A percentile compares a stretch with the other conserved stretches of the same genome.
Conservation (phyloP, 2,329 filamentous ascomycete species). For the Fusarium odoratissimum region DNA sequence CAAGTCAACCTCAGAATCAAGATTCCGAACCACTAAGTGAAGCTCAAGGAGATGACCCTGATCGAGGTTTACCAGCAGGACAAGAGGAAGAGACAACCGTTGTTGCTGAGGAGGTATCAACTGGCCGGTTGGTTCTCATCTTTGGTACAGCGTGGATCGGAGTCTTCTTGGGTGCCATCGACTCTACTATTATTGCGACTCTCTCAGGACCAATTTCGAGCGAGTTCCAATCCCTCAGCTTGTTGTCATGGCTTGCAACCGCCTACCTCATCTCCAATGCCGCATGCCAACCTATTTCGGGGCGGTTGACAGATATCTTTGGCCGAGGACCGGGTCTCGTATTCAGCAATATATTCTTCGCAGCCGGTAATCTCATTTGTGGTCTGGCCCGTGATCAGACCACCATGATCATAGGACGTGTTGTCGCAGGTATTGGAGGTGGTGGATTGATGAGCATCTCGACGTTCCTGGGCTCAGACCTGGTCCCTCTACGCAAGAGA, state of each 20-base stretch:
- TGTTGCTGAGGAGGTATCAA: slow-evolving; percentile 61
- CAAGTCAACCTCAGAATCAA: slow-evolving; percentile 11
- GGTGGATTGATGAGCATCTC: slow-evolving; percentile 81
- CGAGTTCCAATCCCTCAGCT: slow-evolving; percentile 82
- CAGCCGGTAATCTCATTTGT: slow-evolving; percentile 82
- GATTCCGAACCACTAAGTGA: slow-evolving; percentile 24
- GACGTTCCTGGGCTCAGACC: slow-evolving; percentile 75
- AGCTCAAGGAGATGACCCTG: not conserved
- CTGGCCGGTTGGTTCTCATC: slow-evolving; percentile 63
- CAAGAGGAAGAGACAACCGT: slow-evolving; percentile 59
- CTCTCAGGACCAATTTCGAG: slow-evolving; percentile 85
- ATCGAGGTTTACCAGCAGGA: slow-evolving; percentile 20
- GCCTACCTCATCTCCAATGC: slow-evolving; percentile 91
- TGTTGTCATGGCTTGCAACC: slow-evolving; percentile 89
- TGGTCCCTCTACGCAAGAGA: slow-evolving; percentile 78
- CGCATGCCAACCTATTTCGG: slow-evolving; percentile 85
- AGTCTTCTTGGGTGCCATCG: slow-evolving; percentile 73
- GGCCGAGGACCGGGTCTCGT: slow-evolving; percentile 81
- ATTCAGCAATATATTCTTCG: slow-evolving; percentile 84
- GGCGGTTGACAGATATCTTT: slow-evolving; percentile 89
- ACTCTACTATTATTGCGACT: slow-evolving; percentile 87
- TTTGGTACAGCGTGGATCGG: slow-evolving; percentile 68
- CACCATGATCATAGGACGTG: slow-evolving; percentile 80
- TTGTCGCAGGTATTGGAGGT: slow-evolving; percentile 85
- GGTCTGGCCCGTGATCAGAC: slow-evolving; percentile 74